phyloP scores from a whole-genome alignment of 2,329 filamentous ascomycete species.

The Cryphonectria japonica region DNA sequence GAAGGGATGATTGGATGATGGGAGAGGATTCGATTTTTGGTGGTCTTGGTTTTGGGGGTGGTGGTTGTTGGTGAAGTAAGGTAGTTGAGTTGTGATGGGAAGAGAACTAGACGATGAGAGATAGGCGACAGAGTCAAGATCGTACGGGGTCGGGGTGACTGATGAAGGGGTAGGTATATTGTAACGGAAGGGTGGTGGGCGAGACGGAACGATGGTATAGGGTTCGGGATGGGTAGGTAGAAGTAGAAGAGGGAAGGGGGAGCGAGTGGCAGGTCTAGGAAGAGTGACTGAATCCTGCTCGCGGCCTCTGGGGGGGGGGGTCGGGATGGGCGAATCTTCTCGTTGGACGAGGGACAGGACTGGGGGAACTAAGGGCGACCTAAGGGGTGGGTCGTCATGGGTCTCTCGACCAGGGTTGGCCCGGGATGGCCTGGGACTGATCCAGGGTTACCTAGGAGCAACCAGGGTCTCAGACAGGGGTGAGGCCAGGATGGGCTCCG shows the following conservation, averaged over 20 bases:
- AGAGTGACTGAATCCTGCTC: background rate
- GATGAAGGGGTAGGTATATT: background rate
- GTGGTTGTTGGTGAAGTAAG: background rate
- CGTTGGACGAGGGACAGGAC: conserved; percentile 25
- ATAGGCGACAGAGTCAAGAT: conserved; percentile 6
- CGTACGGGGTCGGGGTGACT: background rate
- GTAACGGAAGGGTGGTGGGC: conserved; percentile 15
- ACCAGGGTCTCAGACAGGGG: conserved; percentile 2
- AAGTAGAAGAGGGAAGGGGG: conserved; percentile 25
- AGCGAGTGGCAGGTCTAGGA: background rate
- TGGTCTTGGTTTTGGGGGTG: background rate
- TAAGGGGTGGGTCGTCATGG: conserved; percentile 17
- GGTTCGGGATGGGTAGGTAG: conserved; percentile 27
- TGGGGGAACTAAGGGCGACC: conserved; percentile 17
- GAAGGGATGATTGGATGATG: background rate
- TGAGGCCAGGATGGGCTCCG: background rate
- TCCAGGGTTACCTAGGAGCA: background rate
- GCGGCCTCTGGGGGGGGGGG: background rate
- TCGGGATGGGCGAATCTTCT: conserved; percentile 17
- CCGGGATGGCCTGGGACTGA: background rate
- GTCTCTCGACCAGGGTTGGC: background rate
- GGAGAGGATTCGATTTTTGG: background rate
- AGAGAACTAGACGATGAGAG: background rate
- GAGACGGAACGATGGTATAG: conserved; percentile 15
- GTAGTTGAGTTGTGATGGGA: background rate